These are phyloP conservation scores for Microdochium bolleyi DNA, from an alignment of 2,329 filamentous ascomycete genomes.

Conservation along the genomic window DNA sequence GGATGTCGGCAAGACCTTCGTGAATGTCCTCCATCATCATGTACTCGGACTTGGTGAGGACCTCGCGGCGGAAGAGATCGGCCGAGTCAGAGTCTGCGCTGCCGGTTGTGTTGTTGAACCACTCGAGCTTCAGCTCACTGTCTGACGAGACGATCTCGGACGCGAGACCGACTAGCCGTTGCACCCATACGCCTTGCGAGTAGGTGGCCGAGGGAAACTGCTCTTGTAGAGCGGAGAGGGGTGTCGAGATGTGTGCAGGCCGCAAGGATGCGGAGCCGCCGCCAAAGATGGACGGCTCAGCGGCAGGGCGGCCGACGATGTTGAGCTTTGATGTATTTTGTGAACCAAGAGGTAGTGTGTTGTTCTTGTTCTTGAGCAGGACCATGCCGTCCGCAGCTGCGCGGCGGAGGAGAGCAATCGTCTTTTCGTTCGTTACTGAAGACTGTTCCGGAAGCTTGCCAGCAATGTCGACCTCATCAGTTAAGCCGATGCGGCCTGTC, in stretches of 20 bases:
- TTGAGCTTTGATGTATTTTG: neutral
- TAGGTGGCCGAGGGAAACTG: neutral
- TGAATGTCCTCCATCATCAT: neutral
- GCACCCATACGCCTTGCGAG: neutral
- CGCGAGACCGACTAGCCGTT: neutral
- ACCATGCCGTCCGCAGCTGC: slow-evolving; percentile 1
- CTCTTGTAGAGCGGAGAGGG: neutral
- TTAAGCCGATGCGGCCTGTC: neutral
- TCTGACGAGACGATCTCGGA: neutral
- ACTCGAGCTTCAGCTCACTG: neutral
- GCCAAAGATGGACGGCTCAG: neutral
- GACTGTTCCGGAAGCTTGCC: neutral
- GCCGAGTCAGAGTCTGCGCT: neutral
- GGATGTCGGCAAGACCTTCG: neutral
- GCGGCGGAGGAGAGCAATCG: neutral
- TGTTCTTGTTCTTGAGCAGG: slow-evolving; percentile 2
- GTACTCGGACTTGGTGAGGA: neutral
- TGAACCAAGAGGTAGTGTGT: slow-evolving; percentile 1
- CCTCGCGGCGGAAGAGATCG: neutral
- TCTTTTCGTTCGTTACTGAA: neutral
- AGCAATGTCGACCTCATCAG: neutral
- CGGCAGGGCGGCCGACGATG: neutral
- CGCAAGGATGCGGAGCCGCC: slow-evolving; percentile 1
- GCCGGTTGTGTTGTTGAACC: neutral
- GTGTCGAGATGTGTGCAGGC: neutral